phyloP scores from a whole-genome alignment of 805 yeast species.

The Groenewaldozyma tartarivorans region DNA sequence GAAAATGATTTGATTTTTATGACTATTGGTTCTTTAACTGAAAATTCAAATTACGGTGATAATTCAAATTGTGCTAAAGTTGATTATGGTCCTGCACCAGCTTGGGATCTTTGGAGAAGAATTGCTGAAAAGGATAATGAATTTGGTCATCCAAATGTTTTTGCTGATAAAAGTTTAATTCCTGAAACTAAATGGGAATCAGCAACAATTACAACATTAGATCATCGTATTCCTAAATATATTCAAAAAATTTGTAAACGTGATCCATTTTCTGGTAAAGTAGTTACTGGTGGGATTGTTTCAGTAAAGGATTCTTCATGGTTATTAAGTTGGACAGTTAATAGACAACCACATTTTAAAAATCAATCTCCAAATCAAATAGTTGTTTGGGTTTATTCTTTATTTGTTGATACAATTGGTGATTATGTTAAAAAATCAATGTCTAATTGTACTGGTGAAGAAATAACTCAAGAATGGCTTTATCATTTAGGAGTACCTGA shows the following conservation, averaged over 20 bases:
- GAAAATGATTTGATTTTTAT: not conserved
- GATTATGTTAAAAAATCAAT: not conserved
- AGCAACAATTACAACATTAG: not conserved
- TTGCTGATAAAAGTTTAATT: not conserved
- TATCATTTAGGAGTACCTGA: constrained; percentile 1
- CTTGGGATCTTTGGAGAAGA: not conserved
- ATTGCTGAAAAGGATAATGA: not conserved
- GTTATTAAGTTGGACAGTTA: not conserved
- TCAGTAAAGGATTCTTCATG: not conserved
- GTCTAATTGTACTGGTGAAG: constrained; percentile 1
- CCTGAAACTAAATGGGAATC: not conserved
- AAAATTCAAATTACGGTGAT: not conserved
- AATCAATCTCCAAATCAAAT: not conserved
- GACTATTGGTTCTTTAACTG: not conserved
- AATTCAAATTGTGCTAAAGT: not conserved
- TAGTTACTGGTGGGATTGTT: not conserved
- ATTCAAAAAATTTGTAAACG: not conserved
- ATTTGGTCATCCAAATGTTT: not conserved
- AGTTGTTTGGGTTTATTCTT: not conserved
- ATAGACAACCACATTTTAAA: not conserved
- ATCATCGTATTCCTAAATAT: not conserved
- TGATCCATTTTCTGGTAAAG: not conserved
- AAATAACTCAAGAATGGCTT: constrained; percentile 2
- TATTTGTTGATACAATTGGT: not conserved
- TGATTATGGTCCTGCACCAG: not conserved